Evolutionary conservation across 352 stramenopile species (phyloP).

Genomic region (Phytopythium mirpurense): DNA sequence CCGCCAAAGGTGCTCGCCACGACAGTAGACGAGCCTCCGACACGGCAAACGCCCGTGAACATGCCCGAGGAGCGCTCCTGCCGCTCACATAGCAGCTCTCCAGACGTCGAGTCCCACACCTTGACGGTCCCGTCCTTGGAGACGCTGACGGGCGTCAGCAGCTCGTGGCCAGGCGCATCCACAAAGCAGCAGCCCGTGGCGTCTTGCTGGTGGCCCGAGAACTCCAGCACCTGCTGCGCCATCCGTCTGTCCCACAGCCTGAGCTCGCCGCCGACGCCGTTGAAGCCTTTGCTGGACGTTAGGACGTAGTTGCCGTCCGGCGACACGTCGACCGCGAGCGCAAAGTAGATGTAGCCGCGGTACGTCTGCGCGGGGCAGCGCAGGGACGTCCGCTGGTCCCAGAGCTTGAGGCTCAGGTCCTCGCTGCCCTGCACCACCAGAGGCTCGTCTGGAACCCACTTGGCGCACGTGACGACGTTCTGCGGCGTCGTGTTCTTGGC

Average conservation of each 20-base stretch:
- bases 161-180: slow-evolving; percentile 7
- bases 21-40: slow-evolving; percentile 12
- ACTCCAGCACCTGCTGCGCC: slow-evolving; percentile 48
- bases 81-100: slow-evolving; percentile 31
- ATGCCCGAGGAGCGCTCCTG: slow-evolving; percentile 39
- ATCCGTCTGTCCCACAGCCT: slow-evolving; percentile 78
- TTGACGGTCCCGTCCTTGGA: slow-evolving; percentile 82
- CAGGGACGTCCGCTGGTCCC: slow-evolving; percentile 56
- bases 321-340: slow-evolving; percentile 54
- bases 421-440: slow-evolving; percentile 76
- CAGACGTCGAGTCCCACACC: slow-evolving; percentile 44
- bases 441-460: slow-evolving; percentile 58
- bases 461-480: slow-evolving; percentile 84
- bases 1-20: slow-evolving; percentile 57
- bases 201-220: slow-evolving; percentile 70
- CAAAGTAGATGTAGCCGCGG: slow-evolving; percentile 78
- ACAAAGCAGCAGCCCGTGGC: slow-evolving; percentile 72
- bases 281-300: slow-evolving; percentile 86
- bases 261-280: slow-evolving; percentile 68
- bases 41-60: slow-evolving; percentile 57
- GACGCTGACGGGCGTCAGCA: slow-evolving; percentile 43
- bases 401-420: slow-evolving; percentile 76
- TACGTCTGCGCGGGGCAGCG: slow-evolving; percentile 47
- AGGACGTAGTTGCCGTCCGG: slow-evolving; percentile 52
- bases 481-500: slow-evolving; percentile 66